Percentiles rank a stretch among this genome's conserved stretches.
Conservation (phyloP, 805 yeast genomes). For the Sugiyamaella qingdaonensis region DNA sequence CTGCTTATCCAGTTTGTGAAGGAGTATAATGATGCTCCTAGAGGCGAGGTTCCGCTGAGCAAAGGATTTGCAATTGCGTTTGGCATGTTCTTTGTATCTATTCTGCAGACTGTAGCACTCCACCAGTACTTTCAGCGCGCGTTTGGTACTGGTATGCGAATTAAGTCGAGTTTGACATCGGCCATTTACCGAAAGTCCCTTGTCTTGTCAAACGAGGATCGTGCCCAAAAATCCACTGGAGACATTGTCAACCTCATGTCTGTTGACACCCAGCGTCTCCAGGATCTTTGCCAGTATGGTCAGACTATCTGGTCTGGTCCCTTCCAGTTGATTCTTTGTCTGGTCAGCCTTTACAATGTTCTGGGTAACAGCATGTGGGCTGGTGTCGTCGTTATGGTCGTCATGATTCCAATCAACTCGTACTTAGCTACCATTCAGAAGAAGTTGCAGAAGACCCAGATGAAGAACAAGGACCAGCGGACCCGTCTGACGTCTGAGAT, state of each 20-base stretch:
- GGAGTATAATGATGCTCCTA: conserved; percentile 34
- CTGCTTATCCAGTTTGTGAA: conserved; percentile 58
- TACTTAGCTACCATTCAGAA: conserved; percentile 36
- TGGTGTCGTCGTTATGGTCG: conserved; percentile 65
- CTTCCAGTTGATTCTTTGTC: conserved; percentile 76
- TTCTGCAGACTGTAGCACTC: conserved; percentile 55
- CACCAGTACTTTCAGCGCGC: conserved; percentile 60
- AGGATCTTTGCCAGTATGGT: conserved; percentile 66
- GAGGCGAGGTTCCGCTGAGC: conserved; percentile 37
- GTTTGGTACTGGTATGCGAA: conserved; percentile 56
- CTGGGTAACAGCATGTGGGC: conserved; percentile 89
- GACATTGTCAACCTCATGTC: conserved; percentile 74
- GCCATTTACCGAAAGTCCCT: conserved; percentile 65
- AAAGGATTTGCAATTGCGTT: conserved; percentile 61
- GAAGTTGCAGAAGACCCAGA: conserved; percentile 72
- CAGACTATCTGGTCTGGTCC: conserved; percentile 92
- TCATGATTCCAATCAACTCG: conserved; percentile 82
- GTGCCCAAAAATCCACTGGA: conserved; percentile 62
- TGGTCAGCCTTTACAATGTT: conserved; percentile 65
- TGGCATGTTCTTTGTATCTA: conserved; percentile 58
- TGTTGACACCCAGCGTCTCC: conserved; percentile 67
- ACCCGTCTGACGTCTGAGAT: conserved; percentile 83
- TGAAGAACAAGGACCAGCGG: conserved; percentile 76
- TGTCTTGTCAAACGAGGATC: conserved; percentile 49
- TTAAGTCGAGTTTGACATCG: conserved; percentile 62